Percentiles rank a stretch among this genome's conserved stretches.
phyloP scores from a whole-genome alignment of 169 alveolate genomes.

The Blepharisma undulans region DNA sequence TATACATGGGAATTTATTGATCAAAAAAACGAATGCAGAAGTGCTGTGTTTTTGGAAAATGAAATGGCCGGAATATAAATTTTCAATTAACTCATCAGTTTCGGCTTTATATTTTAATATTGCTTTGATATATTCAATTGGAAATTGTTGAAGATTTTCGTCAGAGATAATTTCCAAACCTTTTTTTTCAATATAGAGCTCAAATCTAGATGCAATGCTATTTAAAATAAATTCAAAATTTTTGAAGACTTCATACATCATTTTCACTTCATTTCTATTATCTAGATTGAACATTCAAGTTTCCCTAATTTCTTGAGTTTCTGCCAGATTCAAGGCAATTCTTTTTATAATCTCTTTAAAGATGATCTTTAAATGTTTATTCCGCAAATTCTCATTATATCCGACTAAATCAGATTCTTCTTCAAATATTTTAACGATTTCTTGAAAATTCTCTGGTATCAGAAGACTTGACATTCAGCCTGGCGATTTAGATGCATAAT shows the following conservation, averaged over 20 bases:
- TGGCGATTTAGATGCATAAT: constrained; percentile 8
- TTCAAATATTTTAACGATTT: constrained; percentile 31
- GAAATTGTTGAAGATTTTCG: constrained; percentile 61
- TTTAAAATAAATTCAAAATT: constrained; percentile 52
- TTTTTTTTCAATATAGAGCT: constrained; percentile 66
- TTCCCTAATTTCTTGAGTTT: too few species aligned
- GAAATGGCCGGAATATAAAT: constrained; percentile 57
- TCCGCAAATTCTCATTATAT: too few species aligned
- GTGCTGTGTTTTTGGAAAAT: constrained; percentile 62
- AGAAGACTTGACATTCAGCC: constrained; percentile 46
- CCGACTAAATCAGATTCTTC: constrained; percentile 49
- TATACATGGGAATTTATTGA: constrained; percentile 58
- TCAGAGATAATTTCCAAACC: constrained; percentile 61
- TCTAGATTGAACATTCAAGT: constrained; percentile 64
- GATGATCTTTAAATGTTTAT: constrained; percentile 27
- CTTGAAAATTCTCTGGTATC: constrained; percentile 57
- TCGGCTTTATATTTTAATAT: constrained; percentile 67
- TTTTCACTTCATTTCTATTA: constrained; percentile 62
- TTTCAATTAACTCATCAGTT: constrained; percentile 67
- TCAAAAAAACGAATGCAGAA: constrained; percentile 55
- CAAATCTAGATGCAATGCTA: constrained; percentile 56
- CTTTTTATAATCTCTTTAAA: constrained; percentile 42
- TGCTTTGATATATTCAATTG: constrained; percentile 64
- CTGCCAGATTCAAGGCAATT: constrained; percentile 49
- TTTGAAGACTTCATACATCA: constrained; percentile 55